Evolutionary conservation across 2,329 filamentous ascomycete species (phyloP).

Genomic region (Aspergillus candidus): DNA sequence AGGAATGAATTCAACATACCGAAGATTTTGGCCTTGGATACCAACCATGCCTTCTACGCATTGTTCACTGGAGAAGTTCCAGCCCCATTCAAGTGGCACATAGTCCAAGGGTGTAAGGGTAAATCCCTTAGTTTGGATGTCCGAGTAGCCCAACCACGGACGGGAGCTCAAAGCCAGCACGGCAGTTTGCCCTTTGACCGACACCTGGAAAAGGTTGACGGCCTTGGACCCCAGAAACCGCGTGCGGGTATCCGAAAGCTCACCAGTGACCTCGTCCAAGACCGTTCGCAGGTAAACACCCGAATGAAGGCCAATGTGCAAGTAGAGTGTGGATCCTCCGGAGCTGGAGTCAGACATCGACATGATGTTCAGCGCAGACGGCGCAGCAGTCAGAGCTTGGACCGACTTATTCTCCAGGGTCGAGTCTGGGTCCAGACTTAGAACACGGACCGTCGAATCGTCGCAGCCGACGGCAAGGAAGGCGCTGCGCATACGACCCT

Average conservation of each 20-base stretch:
- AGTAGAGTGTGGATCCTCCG: slow-evolving; percentile 79
- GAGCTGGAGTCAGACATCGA: slow-evolving; percentile 91
- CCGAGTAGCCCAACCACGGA: slow-evolving; percentile 93
- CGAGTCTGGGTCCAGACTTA: slow-evolving; percentile 82
- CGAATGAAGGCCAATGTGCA: slow-evolving; percentile 93
- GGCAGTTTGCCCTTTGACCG: slow-evolving; percentile 74
- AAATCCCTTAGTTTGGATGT: slow-evolving; percentile 78
- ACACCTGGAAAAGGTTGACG: slow-evolving; percentile 86
- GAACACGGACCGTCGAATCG: slow-evolving; percentile 88
- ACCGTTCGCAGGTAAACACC: slow-evolving; percentile 95
- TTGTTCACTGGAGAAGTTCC: slow-evolving; percentile 94
- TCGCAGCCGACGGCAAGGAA: slow-evolving; percentile 96
- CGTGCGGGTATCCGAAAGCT: slow-evolving; percentile 88
- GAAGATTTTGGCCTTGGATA: slow-evolving; percentile 78
- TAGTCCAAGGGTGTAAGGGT: slow-evolving; percentile 91
- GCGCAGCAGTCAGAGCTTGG: slow-evolving; percentile 84
- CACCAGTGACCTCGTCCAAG: slow-evolving; percentile 89
- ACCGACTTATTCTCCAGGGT: slow-evolving; percentile 91
- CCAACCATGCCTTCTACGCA: slow-evolving; percentile 91
- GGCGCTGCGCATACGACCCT: slow-evolving; percentile 80
- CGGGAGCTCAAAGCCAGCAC: slow-evolving; percentile 86
- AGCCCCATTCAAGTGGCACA: slow-evolving; percentile 81
- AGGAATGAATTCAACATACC: slow-evolving; percentile 53
- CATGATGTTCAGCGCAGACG: slow-evolving; percentile 84
- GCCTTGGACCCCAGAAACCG: slow-evolving; percentile 89